Evolutionary conservation across 495 filamentous ascomycete genomes (phyloP).

Genomic region (Podospora australis): DNA sequence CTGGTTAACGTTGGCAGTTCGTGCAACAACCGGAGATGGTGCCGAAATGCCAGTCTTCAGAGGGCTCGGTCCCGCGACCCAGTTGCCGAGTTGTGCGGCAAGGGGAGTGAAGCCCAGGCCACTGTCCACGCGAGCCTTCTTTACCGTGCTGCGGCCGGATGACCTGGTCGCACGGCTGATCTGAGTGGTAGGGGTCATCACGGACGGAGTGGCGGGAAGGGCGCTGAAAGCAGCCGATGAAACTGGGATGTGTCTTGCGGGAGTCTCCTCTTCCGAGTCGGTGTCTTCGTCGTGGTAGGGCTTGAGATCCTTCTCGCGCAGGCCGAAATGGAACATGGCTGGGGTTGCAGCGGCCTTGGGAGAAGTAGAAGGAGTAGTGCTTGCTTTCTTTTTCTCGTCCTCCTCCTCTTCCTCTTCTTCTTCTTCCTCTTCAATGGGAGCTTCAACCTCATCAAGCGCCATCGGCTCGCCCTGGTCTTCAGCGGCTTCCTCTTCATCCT

Average conservation of each 20-base stretch:
- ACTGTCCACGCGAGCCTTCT: slow-evolving; percentile 13
- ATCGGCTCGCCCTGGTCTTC: not conserved
- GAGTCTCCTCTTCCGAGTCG: slow-evolving; percentile 48
- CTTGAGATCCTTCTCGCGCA: slow-evolving; percentile 33
- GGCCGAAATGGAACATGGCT: slow-evolving; percentile 23
- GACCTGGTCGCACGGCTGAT: not conserved
- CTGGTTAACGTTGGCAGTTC: not conserved
- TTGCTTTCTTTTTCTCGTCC: slow-evolving; percentile 27
- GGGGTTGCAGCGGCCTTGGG: slow-evolving; percentile 10
- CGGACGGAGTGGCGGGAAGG: slow-evolving; percentile 29
- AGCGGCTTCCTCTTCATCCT: not conserved
- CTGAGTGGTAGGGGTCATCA: slow-evolving; percentile 24
- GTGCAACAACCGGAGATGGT: not conserved
- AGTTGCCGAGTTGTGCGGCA: slow-evolving; percentile 51
- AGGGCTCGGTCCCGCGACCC: slow-evolving; percentile 45
- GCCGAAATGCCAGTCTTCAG: slow-evolving; percentile 33
- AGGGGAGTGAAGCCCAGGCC: slow-evolving; percentile 55
- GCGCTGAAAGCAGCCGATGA: slow-evolving; percentile 16
- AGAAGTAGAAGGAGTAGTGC: no score
- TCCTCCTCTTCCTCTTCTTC: not conserved
- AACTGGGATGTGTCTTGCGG: slow-evolving; percentile 21
- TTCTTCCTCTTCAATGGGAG: slow-evolving; percentile 2
- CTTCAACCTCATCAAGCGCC: not conserved
- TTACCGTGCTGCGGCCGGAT: slow-evolving; percentile 18
- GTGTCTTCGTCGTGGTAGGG: slow-evolving; percentile 21